phyloP scores from a whole-genome alignment of 768 basidiomycete genomes.

The Chlorophyllum brunneum region DNA sequence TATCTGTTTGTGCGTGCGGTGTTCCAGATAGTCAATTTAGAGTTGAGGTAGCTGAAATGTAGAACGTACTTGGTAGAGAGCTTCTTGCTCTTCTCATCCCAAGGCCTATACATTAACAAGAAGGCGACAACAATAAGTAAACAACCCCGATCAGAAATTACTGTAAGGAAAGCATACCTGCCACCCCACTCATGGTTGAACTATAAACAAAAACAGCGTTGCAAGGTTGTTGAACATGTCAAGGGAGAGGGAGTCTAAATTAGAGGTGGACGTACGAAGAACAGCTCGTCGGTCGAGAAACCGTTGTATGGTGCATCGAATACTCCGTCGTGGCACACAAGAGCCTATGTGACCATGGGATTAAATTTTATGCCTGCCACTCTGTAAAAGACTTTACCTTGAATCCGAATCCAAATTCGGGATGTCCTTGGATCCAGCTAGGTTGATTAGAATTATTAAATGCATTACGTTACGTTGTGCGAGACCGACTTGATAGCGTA shows the following conservation, averaged over 20 bases:
- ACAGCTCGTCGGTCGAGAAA: slow-evolving; percentile 89
- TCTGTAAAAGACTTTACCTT: too few relatives aligned
- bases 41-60: neutral
- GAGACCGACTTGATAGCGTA: slow-evolving; percentile 76
- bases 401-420: slow-evolving; percentile 83
- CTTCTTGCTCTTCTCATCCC: slow-evolving; percentile 55
- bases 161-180: slow-evolving; percentile 23
- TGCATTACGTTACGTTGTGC: neutral
- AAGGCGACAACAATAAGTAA: neutral
- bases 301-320: slow-evolving; percentile 79
- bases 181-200: slow-evolving; percentile 89
- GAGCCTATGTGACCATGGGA: too few relatives aligned
- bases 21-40: neutral
- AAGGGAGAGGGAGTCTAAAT: neutral
- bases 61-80: slow-evolving; percentile 53
- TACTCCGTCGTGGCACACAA: slow-evolving; percentile 92
- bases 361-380: too few relatives aligned
- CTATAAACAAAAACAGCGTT: slow-evolving; percentile 29
- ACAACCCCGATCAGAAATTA: neutral
- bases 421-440: slow-evolving; percentile 95
- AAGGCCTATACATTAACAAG: slow-evolving; percentile 43
- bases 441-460: neutral
- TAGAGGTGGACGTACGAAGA: slow-evolving; percentile 58
- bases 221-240: neutral
- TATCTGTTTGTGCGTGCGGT: slow-evolving; percentile 37